Evolutionary conservation across 2,329 filamentous ascomycete genomes (phyloP), one percentile per base, ranked within the genome.

Genomic region (Botrytis fragariae): DNA sequence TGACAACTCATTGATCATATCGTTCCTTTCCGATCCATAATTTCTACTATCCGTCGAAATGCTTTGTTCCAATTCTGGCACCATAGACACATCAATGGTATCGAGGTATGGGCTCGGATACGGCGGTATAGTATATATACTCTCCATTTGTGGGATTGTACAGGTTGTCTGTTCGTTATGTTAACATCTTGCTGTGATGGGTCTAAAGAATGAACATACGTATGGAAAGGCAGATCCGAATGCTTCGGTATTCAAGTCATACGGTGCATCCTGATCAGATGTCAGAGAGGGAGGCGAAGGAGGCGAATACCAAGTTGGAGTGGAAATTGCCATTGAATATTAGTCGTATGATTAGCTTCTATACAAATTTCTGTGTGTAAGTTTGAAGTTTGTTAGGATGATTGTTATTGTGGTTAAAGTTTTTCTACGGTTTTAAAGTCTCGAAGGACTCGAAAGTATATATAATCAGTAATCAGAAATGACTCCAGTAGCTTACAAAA

Each of bases 381-480:
- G 57, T 22, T 35, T 39, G 39, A 32, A 68, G 48, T 42, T 68
- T 48, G 10, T 42, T 32, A 32, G 32, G 64, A 68, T n/a, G 29
- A 18, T 57, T 68, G 35, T 68, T 57, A 16, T 29, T 42, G 20
- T 9, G 35, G 20, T 67, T 18, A 29, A 32, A 29, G 25, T 57
- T 54, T 54, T 16, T 68, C 35, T 32, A 42, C 6, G 3, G 5
- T 8, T 29, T 7, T 18, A 57, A 68, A 37, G 29, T 57, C 48
- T 54, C n/a, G 48, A 57, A 68, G 69, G 37, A 71, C 63, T 39
- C 39, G 69, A 63, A 42, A 64, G 29, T 61, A 72, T 72, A 72
- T 72, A 69, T 72, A 72, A 72, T 69, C 45, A 61, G 71, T 61
- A 72, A 72, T 72, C 71, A 45, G 32, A 42, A n/a, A 68, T 45